These are phyloP conservation scores for Purpureocillium takamizusanense DNA, from an alignment of 2,329 filamentous ascomycete species.

Conservation along the genomic window DNA sequence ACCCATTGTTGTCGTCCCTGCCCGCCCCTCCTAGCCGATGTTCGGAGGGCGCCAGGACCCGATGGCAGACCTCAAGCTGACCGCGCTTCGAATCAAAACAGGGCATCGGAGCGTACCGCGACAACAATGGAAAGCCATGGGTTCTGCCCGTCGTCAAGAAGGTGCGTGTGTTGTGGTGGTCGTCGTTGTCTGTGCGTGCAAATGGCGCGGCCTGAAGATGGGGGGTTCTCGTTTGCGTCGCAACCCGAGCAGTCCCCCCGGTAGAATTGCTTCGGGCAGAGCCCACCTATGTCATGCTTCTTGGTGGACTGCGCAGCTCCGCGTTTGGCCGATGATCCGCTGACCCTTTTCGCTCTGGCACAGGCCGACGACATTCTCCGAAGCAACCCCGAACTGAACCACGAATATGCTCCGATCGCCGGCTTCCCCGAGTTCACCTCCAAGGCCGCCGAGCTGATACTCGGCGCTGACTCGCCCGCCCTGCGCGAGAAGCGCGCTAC, in stretches of 20 bases:
- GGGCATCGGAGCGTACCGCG: conserved; percentile 87
- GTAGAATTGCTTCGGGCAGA: too few relatives aligned
- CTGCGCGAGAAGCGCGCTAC: conserved; percentile 72
- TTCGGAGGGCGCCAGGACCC: not conserved
- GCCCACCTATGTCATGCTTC: too few relatives aligned
- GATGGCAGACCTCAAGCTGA: not conserved
- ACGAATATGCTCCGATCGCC: conserved; percentile 96
- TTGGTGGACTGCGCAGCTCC: too few relatives aligned
- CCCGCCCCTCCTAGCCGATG: not conserved
- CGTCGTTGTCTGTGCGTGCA: too few relatives aligned
- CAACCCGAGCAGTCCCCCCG: too few relatives aligned
- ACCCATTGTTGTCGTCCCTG: not conserved
- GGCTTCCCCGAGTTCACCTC: conserved; percentile 78
- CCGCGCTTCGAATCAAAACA: conserved; percentile 15
- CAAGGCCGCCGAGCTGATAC: conserved; percentile 83
- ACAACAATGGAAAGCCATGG: conserved; percentile 95
- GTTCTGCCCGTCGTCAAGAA: conserved; percentile 93
- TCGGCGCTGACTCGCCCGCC: conserved; percentile 72
- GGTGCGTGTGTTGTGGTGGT: conserved; percentile 40
- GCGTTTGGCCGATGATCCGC: not conserved
- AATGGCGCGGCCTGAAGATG: too few relatives aligned
- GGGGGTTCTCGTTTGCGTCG: too few relatives aligned
- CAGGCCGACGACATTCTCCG: conserved; percentile 87
- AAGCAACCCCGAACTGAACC: conserved; percentile 83
- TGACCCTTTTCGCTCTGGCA: conserved; percentile 13